Evolutionary conservation across 352 stramenopile genomes (phyloP).

Genomic region (Globisporangium spiculum): DNA sequence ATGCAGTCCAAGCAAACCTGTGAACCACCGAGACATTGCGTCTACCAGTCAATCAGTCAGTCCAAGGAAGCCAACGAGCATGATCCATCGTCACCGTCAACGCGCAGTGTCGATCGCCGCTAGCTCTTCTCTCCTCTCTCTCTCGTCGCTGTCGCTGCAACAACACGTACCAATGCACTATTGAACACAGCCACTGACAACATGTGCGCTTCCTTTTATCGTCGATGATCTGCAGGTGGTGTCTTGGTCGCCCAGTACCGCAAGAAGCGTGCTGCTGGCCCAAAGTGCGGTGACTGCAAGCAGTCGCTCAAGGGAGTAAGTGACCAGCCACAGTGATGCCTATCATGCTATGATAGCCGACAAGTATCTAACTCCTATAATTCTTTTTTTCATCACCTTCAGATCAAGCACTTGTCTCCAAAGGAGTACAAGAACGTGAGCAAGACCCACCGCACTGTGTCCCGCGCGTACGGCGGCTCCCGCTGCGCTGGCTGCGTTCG

Average conservation of each 20-base stretch:
- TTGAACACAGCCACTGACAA: background rate
- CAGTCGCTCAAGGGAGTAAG: slow-evolving; percentile 74
- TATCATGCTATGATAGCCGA: background rate
- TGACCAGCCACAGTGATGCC: slow-evolving; percentile 1
- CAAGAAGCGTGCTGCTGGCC: slow-evolving; percentile 92
- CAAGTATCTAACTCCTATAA: slow-evolving; percentile 9
- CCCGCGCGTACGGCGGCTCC: slow-evolving; percentile 95
- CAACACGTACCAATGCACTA: background rate
- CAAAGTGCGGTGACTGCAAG: slow-evolving; percentile 97
- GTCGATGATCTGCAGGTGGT: slow-evolving; percentile 57
- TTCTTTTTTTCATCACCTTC: background rate
- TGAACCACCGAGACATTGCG: background rate
- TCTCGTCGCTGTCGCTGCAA: background rate
- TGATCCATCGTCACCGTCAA: background rate
- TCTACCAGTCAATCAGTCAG: background rate
- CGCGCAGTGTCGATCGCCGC: background rate
- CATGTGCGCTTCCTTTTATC: background rate
- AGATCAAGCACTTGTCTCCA: slow-evolving; percentile 84
- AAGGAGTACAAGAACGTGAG: slow-evolving; percentile 82
- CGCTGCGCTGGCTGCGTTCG: slow-evolving; percentile 93
- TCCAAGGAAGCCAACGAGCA: background rate
- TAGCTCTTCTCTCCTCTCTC: background rate
- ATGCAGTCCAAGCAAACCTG: background rate
- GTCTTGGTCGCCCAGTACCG: slow-evolving; percentile 93
- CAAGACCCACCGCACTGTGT: slow-evolving; percentile 93